Evolutionary conservation across 129 eudicot species (phyloP).

Genomic region (Solidago caesia): DNA sequence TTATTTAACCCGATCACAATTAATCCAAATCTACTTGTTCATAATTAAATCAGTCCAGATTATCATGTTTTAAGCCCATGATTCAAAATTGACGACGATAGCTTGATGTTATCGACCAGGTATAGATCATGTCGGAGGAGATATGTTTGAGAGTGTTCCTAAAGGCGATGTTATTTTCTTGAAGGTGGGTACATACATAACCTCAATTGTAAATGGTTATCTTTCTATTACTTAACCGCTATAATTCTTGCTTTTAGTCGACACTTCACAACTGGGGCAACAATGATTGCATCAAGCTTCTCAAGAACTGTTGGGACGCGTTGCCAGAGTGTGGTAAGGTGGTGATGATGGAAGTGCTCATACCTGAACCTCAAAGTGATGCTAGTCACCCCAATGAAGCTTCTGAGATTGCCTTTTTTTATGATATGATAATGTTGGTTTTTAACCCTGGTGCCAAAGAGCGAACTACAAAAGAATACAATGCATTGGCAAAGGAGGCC

Average conservation of each 20-base stretch:
- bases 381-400: not conserved
- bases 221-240: not conserved
- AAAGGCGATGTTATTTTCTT: constrained; percentile 41
- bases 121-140: constrained; percentile 38
- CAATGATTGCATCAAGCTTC: constrained; percentile 38
- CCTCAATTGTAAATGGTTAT: not conserved
- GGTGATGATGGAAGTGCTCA: constrained; percentile 38
- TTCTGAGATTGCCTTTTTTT: not conserved
- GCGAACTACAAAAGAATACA: constrained; percentile 35
- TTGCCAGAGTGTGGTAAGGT: constrained; percentile 39
- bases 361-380: constrained; percentile 35
- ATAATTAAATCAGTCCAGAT: too few relatives aligned
- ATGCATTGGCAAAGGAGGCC: constrained; percentile 33
- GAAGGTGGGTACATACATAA: constrained; percentile 25
- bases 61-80: too few relatives aligned
- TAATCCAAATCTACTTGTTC: not conserved
- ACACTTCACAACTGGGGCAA: constrained; percentile 50
- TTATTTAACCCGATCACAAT: too few relatives aligned
- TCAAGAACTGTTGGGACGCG: constrained; percentile 38
- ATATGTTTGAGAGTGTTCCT: constrained; percentile 42
- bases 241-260: constrained; percentile 30
- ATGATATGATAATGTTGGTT: constrained; percentile 37
- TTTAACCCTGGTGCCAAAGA: constrained; percentile 43
- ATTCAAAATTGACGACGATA: not conserved
- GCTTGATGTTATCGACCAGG: constrained; percentile 15